Conservation (phyloP, 176 grass and related monocot genomes). For the Bothriochloa decipiens region DNA sequence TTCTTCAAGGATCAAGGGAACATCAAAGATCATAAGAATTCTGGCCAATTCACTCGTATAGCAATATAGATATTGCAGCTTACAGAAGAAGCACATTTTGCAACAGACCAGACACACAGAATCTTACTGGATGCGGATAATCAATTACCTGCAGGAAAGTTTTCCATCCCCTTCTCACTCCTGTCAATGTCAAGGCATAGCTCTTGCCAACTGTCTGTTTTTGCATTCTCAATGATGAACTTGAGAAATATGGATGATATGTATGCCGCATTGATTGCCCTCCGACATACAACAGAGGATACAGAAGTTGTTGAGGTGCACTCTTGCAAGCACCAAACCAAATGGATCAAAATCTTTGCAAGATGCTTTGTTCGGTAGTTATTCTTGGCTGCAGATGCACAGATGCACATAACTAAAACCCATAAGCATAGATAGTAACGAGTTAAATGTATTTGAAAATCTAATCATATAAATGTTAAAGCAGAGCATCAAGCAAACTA, state of each 20-base stretch:
- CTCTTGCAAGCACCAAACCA: slow-evolving; percentile 96
- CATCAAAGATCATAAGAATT: slow-evolving; percentile 10
- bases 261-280: slow-evolving; percentile 92
- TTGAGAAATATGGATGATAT: slow-evolving; percentile 99
- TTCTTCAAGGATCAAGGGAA: slow-evolving; percentile 52
- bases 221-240: slow-evolving; percentile 90
- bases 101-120: slow-evolving; percentile 9
- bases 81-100: slow-evolving; percentile 26
- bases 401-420: too few species aligned
- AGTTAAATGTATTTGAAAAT: background rate
- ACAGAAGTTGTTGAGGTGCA: slow-evolving; percentile 53
- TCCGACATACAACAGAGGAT: slow-evolving; percentile 57
- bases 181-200: slow-evolving; percentile 75
- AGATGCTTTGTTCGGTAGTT: slow-evolving; percentile 89
- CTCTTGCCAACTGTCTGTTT: slow-evolving; percentile 81
- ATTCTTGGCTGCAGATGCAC: slow-evolving; percentile 84
- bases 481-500: slow-evolving; percentile 22
- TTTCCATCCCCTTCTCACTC: slow-evolving; percentile 71
- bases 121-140: slow-evolving; percentile 19
- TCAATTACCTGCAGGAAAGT: slow-evolving; percentile 72
- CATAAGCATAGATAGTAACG: slow-evolving; percentile 14
- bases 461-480: slow-evolving; percentile 2
- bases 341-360: slow-evolving; percentile 90
- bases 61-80: background rate
- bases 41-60: background rate